These are phyloP conservation scores for Pseudogymnoascus sp. DNA, from an alignment of 2,329 filamentous ascomycete genomes.

Conservation along the genomic window DNA sequence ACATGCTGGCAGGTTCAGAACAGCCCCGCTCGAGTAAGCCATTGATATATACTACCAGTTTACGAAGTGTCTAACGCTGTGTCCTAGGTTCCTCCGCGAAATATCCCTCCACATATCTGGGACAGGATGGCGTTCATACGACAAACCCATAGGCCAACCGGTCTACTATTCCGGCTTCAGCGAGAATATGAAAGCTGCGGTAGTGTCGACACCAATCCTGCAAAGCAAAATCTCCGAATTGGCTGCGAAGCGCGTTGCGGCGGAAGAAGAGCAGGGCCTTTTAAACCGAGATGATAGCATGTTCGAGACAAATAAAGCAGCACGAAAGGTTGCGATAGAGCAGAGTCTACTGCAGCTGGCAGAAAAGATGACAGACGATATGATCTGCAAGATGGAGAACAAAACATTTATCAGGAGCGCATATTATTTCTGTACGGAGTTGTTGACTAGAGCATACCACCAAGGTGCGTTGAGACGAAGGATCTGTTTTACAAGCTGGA, in stretches of 20 bases:
- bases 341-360: slow-evolving; percentile 69
- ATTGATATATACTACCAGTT: slow-evolving; percentile 6
- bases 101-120: slow-evolving; percentile 89
- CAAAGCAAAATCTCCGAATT: slow-evolving; percentile 67
- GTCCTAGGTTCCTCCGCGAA: slow-evolving; percentile 76
- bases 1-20: slow-evolving; percentile 80
- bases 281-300: slow-evolving; percentile 49
- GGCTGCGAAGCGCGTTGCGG: slow-evolving; percentile 62
- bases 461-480: slow-evolving; percentile 49
- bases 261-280: slow-evolving; percentile 70
- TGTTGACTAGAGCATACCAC: slow-evolving; percentile 87
- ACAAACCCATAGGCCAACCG: slow-evolving; percentile 80
- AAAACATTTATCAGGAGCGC: slow-evolving; percentile 85
- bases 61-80: neutral
- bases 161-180: slow-evolving; percentile 90
- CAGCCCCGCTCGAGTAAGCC: slow-evolving; percentile 51
- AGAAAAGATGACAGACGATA: slow-evolving; percentile 79
- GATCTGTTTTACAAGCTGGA: neutral
- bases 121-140: slow-evolving; percentile 91
- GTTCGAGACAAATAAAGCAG: slow-evolving; percentile 43
- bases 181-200: slow-evolving; percentile 75
- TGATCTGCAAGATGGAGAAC: slow-evolving; percentile 99
- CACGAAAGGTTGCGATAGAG: slow-evolving; percentile 58
- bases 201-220: slow-evolving; percentile 69
- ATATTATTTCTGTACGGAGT: slow-evolving; percentile 81